Conservation (phyloP, 495 filamentous ascomycete species). For the Staphylotrichum tortipilum region DNA sequence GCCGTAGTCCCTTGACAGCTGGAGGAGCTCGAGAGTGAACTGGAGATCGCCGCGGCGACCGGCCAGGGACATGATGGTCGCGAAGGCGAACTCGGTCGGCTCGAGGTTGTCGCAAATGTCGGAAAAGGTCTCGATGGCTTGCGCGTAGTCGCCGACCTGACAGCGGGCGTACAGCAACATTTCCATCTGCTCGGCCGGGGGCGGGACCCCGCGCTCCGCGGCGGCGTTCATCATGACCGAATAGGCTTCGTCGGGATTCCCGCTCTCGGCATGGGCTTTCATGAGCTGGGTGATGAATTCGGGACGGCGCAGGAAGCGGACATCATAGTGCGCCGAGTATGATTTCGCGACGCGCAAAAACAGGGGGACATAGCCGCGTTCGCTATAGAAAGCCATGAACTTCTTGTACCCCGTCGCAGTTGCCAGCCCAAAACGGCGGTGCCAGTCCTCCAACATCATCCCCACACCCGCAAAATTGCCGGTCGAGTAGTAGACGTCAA, state of each 20-base stretch:
- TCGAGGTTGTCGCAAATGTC: constrained; percentile 39
- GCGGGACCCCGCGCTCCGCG: constrained; percentile 44
- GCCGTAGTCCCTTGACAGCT: constrained; percentile 37
- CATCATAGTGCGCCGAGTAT: constrained; percentile 26
- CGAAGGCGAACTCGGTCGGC: constrained; percentile 56
- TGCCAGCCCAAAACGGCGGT: constrained; percentile 29
- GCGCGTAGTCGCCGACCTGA: constrained; percentile 55
- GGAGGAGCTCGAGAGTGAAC: constrained; percentile 53
- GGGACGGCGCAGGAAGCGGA: constrained; percentile 31
- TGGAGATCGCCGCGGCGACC: constrained; percentile 68
- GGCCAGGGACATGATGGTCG: constrained; percentile 61
- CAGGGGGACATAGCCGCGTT: constrained; percentile 42
- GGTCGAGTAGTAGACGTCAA: constrained; percentile 30
- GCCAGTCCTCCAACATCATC: constrained; percentile 48
- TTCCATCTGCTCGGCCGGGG: constrained; percentile 57
- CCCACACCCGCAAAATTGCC: constrained; percentile 38
- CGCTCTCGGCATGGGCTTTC: constrained; percentile 55
- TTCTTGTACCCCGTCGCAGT: constrained; percentile 38
- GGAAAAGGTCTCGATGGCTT: constrained; percentile 51
- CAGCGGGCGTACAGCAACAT: constrained; percentile 64
- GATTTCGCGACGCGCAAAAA: constrained; percentile 52
- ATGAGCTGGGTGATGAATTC: constrained; percentile 42
- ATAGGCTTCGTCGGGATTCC: constrained; percentile 49
- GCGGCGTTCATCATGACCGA: constrained; percentile 52
- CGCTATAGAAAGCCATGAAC: constrained; percentile 44